Conservation (phyloP, 805 yeast genomes). For the Starmerella powellii region DNA sequence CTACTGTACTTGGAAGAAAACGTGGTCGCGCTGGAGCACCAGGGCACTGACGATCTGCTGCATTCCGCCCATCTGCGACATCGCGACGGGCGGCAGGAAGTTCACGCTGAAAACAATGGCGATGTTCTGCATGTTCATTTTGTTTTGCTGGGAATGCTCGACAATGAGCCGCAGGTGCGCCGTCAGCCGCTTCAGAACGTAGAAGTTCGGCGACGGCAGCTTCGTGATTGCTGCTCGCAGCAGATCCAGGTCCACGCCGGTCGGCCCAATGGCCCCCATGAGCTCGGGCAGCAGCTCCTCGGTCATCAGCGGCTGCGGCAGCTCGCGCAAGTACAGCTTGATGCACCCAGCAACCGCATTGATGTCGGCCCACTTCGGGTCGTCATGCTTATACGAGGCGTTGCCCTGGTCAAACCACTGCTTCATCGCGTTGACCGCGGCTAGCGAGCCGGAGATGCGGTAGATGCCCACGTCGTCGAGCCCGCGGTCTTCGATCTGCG, state of each 20-base stretch:
- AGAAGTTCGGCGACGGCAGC: conserved; percentile 57
- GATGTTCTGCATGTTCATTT: conserved; percentile 79
- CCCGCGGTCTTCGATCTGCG: conserved; percentile 76
- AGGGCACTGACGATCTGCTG: conserved; percentile 41
- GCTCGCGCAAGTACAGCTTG: conserved; percentile 68
- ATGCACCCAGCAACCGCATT: conserved; percentile 83
- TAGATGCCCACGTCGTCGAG: conserved; percentile 84
- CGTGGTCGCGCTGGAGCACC: conserved; percentile 30
- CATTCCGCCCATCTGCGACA: conserved; percentile 41
- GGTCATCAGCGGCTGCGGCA: conserved; percentile 74
- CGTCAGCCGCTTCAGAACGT: conserved; percentile 53
- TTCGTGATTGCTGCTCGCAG: conserved; percentile 29
- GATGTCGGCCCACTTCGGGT: conserved; percentile 59
- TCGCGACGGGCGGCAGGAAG: conserved; percentile 37
- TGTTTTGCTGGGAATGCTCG: conserved; percentile 52
- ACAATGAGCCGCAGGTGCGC: conserved; percentile 61
- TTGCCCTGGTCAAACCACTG: conserved; percentile 44
- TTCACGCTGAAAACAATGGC: conserved; percentile 79
- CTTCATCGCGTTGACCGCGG: conserved; percentile 43
- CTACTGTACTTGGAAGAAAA: conserved; percentile 19
- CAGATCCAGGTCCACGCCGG: conserved; percentile 17
- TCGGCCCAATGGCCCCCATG: conserved; percentile 26
- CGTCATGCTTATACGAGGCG: conserved; percentile 27
- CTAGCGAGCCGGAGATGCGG: conserved; percentile 56
- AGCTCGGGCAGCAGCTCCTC: conserved; percentile 52